A percentile compares a stretch with the other conserved stretches of the same genome.
These are phyloP conservation scores for Biscogniauxia mediterranea DNA, from an alignment of 2,329 filamentous ascomycete genomes.

Conservation along the genomic window DNA sequence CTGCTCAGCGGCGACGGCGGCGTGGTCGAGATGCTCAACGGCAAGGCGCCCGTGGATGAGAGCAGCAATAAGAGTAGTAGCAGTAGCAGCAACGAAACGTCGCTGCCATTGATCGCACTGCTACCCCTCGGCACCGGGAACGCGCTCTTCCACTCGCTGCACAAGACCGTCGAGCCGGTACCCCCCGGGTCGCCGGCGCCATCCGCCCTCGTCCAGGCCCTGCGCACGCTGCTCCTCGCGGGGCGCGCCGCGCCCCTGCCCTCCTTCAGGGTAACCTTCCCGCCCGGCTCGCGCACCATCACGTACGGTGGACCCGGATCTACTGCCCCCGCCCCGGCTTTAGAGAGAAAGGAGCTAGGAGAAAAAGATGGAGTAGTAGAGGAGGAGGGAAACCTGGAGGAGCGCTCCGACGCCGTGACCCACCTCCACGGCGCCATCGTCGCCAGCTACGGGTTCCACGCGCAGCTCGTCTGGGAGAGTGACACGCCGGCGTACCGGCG, in stretches of 20 bases:
- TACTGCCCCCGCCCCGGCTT: conserved; percentile 7
- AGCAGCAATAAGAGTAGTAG: neutral
- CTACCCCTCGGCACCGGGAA: conserved; percentile 66
- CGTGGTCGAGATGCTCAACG: conserved; percentile 78
- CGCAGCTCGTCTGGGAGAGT: conserved; percentile 84
- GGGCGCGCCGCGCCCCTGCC: conserved; percentile 57
- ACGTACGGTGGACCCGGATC: conserved; percentile 30
- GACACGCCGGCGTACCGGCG: conserved; percentile 79
- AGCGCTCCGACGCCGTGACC: conserved; percentile 34
- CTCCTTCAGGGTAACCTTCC: conserved; percentile 61
- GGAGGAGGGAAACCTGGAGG: conserved; percentile 17
- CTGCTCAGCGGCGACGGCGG: conserved; percentile 88
- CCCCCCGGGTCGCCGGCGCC: conserved; percentile 27
- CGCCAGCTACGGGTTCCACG: conserved; percentile 86
- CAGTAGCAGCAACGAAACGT: neutral
- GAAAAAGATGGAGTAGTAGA: too few relatives aligned
- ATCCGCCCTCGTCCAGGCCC: conserved; percentile 46
- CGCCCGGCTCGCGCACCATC: conserved; percentile 52
- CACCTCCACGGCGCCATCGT: conserved; percentile 75
- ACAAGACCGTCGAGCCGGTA: conserved; percentile 53
- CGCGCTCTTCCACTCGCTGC: conserved; percentile 61
- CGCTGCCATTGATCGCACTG: conserved; percentile 47
- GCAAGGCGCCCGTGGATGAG: conserved; percentile 30
- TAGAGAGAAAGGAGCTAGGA: neutral
- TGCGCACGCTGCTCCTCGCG: conserved; percentile 60